Base-by-base conservation (phyloP, 2,329 filamentous ascomycete species). In the Hypoxylon sp. region DNA sequence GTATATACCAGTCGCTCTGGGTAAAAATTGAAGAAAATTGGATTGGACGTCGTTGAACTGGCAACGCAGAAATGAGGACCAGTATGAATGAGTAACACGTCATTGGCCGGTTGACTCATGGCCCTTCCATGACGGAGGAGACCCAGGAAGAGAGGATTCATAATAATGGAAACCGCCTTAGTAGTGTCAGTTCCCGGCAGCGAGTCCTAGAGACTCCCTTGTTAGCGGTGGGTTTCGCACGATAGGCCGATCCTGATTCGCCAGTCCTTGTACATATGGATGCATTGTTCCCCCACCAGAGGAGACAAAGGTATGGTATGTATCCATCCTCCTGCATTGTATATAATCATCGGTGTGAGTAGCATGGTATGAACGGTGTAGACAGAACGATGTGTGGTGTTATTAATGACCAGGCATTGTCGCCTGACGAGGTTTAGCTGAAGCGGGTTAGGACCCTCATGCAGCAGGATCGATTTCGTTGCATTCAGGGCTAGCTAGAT, bases 31-130 rank as follows among this genome's bases (percentile, higher is more conserved):
- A 48, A 58, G 29, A 50, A 53, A 53, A 53, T n/a, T n/a, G n/a
- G n/a, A n/a, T 50, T 45, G 25, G 48, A 61, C 37, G 23, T 25
- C 25, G 50, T 55, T 37, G 45, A 47, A 61, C 19, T 32, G 48
- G 41, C 50, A 52, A 59, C 58, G 61, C 43, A 57, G 53, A 48
- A 57, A 58, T 30, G 23, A 52, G 34, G 41, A 57, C 30, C 21
- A 19, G 32, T 41, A 59, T 30, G 59, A 56, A 43, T 30, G 59
- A 56, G 34, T 60, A 41, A 61, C 63, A 67, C 45, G 50, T 64
- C 46, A 67, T 69, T 67, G 53, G 56, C 67, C 60, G 63, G 53
- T 69, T 69, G 67, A 69, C 67, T 69, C 67, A 69, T 66, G 23
- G 30, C 32, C 21, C 27, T 51, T 50, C 59, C 58, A 60, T 60